phyloP scores from a whole-genome alignment of 495 filamentous ascomycete species.

The Penicillium coprophilum region DNA sequence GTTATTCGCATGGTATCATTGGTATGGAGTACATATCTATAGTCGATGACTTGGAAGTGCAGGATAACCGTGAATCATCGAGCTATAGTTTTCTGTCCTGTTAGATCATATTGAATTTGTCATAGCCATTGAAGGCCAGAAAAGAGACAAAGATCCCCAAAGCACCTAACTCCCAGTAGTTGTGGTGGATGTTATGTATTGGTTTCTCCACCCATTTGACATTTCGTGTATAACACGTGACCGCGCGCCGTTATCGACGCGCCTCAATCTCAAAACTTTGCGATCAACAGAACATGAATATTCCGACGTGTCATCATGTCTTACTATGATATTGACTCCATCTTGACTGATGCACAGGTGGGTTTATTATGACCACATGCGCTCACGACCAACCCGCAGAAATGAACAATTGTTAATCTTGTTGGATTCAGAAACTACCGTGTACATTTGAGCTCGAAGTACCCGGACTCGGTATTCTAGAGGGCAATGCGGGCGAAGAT shows the following conservation, averaged over 20 bases:
- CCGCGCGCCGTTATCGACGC: slow-evolving; percentile 21
- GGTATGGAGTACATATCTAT: background rate
- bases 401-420: slow-evolving; percentile 19
- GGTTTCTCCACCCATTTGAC: background rate
- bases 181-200: background rate
- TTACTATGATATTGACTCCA: slow-evolving; percentile 94
- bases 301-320: slow-evolving; percentile 49
- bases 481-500: slow-evolving; percentile 69
- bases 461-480: slow-evolving; percentile 82
- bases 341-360: slow-evolving; percentile 90
- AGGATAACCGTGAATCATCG: background rate
- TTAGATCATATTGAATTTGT: background rate
- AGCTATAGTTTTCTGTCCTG: background rate
- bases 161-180: background rate
- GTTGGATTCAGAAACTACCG: slow-evolving; percentile 73
- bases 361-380: background rate
- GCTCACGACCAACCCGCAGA: background rate
- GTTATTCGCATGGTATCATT: background rate
- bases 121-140: background rate
- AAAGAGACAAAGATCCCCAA: background rate
- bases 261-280: slow-evolving; percentile 6
- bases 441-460: slow-evolving; percentile 90
- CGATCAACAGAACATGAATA: slow-evolving; percentile 11
- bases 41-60: background rate
- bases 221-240: slow-evolving; percentile 15